A percentile compares a stretch with the other conserved stretches of the same genome.
Conservation (phyloP, 257 asterid genomes). For the Solanum microdontum region DNA sequence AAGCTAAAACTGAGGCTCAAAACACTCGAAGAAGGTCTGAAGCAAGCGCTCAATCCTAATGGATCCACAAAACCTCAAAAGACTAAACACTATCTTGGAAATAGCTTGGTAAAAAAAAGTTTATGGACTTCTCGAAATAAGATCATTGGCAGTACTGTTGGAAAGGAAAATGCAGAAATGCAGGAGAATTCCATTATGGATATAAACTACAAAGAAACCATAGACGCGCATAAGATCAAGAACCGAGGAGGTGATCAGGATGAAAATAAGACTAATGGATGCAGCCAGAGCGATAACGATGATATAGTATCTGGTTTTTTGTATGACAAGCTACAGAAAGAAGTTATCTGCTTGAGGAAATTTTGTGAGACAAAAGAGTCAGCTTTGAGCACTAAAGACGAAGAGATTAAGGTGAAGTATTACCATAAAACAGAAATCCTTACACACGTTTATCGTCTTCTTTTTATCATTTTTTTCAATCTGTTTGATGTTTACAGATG, state of each 20-base stretch:
- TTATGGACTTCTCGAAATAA: conserved; percentile 57
- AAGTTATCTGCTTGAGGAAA: conserved; percentile 64
- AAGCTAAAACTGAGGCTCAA: conserved; percentile 77
- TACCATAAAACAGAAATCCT: not conserved
- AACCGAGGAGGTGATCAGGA: conserved; percentile 7
- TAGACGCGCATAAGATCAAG: conserved; percentile 16
- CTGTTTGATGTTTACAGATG: conserved; percentile 27
- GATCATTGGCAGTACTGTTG: conserved; percentile 22
- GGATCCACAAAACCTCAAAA: conserved; percentile 42
- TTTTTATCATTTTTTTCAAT: not conserved
- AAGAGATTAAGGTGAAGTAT: conserved; percentile 52
- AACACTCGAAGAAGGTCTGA: conserved; percentile 72
- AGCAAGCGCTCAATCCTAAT: conserved; percentile 21
- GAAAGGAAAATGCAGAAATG: conserved; percentile 53
- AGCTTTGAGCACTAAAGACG: conserved; percentile 52
- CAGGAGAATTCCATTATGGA: conserved; percentile 17
- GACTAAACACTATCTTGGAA: conserved; percentile 28
- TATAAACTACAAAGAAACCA: conserved; percentile 10
- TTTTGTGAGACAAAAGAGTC: conserved; percentile 39
- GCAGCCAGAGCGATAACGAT: conserved; percentile 15
- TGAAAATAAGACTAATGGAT: conserved; percentile 16
- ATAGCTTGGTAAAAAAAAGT: conserved; percentile 27
- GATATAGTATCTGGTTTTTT: conserved; percentile 73
- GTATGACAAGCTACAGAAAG: conserved; percentile 85
- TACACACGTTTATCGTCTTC: not conserved